phyloP scores from a whole-genome alignment of 2,329 filamentous ascomycete species.

The Pseudogymnoascus sp. region DNA sequence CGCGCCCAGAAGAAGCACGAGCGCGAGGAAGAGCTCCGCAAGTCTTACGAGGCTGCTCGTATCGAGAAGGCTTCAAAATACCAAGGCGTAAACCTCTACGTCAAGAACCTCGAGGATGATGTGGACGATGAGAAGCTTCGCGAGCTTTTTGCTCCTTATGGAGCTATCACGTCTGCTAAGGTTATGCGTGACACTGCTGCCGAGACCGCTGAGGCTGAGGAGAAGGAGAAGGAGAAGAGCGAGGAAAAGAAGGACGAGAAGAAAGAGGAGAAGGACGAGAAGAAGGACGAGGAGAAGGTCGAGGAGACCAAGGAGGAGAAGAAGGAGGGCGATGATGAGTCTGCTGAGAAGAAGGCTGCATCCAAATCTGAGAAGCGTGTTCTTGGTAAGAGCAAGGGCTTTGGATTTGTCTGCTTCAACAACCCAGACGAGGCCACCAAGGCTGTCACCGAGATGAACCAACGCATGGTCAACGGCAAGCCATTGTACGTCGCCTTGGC shows the following conservation, averaged over 20 bases:
- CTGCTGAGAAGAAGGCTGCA: constrained; percentile 42
- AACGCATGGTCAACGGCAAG: constrained; percentile 96
- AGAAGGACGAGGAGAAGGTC: constrained; percentile 34
- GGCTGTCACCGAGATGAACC: constrained; percentile 99
- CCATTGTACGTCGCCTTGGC: constrained; percentile 95
- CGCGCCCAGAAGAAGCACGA: constrained; percentile 99
- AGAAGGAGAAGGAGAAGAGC: constrained; percentile 44
- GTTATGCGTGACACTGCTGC: constrained; percentile 85
- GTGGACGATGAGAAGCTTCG: constrained; percentile 97
- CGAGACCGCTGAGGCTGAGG: constrained; percentile 37
- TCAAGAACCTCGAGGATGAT: constrained; percentile 97
- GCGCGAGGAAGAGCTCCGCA: constrained; percentile 97
- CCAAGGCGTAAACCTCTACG: constrained; percentile 98
- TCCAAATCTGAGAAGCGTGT: constrained; percentile 47
- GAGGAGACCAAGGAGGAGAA: constrained; percentile 37
- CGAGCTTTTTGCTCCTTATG: constrained; percentile 82
- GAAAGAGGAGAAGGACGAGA: constrained; percentile 33
- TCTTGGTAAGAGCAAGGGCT: constrained; percentile 98
- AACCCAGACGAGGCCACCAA: constrained; percentile 99
- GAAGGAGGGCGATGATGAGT: constrained; percentile 41
- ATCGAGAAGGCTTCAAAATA: constrained; percentile 99
- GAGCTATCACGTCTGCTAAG: constrained; percentile 96
- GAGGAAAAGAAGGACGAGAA: constrained; percentile 43
- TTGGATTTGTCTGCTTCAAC: constrained; percentile 99
- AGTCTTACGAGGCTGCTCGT: constrained; percentile 95